Evolutionary conservation across 352 stramenopile genomes (phyloP), one percentile per base, ranked within the genome.

Genomic region (Globisporangium acanthophoron): DNA sequence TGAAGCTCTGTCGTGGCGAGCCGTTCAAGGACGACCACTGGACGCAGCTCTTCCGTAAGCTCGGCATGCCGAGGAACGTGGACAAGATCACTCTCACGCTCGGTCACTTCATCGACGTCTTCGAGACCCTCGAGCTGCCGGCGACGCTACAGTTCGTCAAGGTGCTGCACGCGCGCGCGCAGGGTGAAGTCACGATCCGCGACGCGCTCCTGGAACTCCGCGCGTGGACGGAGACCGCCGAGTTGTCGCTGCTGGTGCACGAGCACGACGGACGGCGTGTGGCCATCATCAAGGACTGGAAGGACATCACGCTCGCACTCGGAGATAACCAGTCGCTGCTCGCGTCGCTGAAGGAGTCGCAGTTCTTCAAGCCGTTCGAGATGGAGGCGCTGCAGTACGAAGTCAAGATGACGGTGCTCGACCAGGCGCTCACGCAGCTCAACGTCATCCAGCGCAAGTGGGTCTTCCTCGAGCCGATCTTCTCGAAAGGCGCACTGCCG

Each of bases 1-100:
- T 98, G 27, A 98, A 98, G 67, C 88, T 97, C 44, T 98, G 90
- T 61, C 79, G 90, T 4, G 91, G 95, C 15, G 94, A 98, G 54
- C 87, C 91, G 16, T 98, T 98, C 68, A 98, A 98, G 59, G 94
- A 98, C 56, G 95, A 98, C 59, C 95, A 98, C 66, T 98, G 95
- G 95, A 94, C 79, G 0, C 85, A 96, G 58, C 77, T 98, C 40
- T 90, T 98, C 46, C 77, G 86, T 16, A 98, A 98, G 43, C 78
- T 98, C 1, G 81, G 88, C 1, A 74, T 98, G 33, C 81, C 93
- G 18, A 76, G 83, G 12, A 68, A 71, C 1, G 85, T 98, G 0
- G 73, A 91, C 37, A 86, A 97, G 41, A 85, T 96, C 18, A 96
- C 88, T 16, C 64, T 98, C 2, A 94, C 81, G n/a, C 73, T 97